phyloP scores from a whole-genome alignment of 1,284 basidiomycete genomes.

The Kwoniella shivajii region DNA sequence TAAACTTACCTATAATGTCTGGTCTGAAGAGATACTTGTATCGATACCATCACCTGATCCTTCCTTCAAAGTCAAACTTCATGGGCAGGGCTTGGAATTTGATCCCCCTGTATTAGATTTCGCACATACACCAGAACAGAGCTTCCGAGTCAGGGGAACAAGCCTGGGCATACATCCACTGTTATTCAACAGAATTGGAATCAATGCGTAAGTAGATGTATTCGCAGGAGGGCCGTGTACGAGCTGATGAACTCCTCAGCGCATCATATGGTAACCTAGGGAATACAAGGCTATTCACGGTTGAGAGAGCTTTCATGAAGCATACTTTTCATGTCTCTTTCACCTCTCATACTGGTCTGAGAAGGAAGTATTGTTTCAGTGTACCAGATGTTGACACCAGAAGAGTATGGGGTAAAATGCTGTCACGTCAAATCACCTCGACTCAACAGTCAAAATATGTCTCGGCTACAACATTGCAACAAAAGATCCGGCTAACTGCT shows the following conservation, averaged over 20 bases:
- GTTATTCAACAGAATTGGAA: conserved; percentile 74
- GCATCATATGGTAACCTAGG: conserved; percentile 77
- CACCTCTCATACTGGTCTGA: conserved; percentile 65
- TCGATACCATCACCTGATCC: conserved; percentile 79
- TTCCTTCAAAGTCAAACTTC: conserved; percentile 73
- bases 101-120: conserved; percentile 82
- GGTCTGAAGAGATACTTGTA: conserved; percentile 81
- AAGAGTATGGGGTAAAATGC: conserved; percentile 70
- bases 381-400: conserved; percentile 73
- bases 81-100: conserved; percentile 80
- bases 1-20: conserved; percentile 76
- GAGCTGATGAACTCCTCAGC: too few species aligned
- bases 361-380: conserved; percentile 90
- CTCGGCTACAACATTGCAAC: neutral
- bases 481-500: conserved; percentile 60
- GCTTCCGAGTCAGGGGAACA: conserved; percentile 81
- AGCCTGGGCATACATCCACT: conserved; percentile 78
- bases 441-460: conserved; percentile 65
- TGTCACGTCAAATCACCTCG: conserved; percentile 71
- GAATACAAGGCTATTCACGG: conserved; percentile 69
- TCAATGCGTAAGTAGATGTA: conserved; percentile 68
- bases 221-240: neutral
- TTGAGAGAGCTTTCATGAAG: conserved; percentile 90
- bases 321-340: conserved; percentile 91
- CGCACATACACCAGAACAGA: conserved; percentile 69